Evolutionary conservation across 2,329 filamentous ascomycete genomes (phyloP).

Genomic region (Chrysosporium keratinophilum): DNA sequence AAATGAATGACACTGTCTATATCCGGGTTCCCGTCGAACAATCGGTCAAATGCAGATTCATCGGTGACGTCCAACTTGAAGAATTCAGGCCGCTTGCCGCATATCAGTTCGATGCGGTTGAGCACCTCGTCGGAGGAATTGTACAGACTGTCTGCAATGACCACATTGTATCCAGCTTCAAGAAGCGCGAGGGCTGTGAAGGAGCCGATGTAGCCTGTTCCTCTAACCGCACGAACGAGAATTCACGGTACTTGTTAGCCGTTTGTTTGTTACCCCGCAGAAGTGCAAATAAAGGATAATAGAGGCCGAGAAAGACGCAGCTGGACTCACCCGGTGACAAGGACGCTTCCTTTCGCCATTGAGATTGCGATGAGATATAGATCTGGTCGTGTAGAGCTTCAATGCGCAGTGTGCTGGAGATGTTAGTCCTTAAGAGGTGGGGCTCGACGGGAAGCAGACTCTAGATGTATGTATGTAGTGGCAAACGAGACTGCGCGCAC

Average conservation of each 20-base stretch:
- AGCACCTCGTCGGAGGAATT: conserved; percentile 88
- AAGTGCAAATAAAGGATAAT: conserved; percentile 12
- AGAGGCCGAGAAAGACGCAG: conserved; percentile 3
- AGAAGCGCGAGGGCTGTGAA: conserved; percentile 90
- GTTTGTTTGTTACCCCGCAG: conserved; percentile 19
- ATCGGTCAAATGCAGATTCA: conserved; percentile 68
- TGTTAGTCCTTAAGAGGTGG: no score
- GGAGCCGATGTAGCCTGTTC: conserved; percentile 97
- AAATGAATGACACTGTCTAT: conserved; percentile 99
- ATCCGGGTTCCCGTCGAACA: conserved; percentile 79
- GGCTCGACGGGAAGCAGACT: no score
- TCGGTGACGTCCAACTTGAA: conserved; percentile 82
- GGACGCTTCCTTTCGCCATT: conserved; percentile 77
- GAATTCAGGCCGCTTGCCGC: conserved; percentile 76
- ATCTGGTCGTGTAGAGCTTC: not conserved
- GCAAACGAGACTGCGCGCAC: no score
- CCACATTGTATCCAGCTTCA: conserved; percentile 87
- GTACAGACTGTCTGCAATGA: conserved; percentile 93
- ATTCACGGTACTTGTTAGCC: conserved; percentile 8
- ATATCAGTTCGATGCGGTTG: conserved; percentile 90
- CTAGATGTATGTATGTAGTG: no score
- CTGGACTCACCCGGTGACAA: conserved; percentile 72
- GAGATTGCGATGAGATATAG: conserved; percentile 15
- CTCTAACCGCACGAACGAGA: conserved; percentile 46
- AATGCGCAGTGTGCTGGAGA: not conserved